Percentiles rank a stretch among this genome's conserved stretches.
These are phyloP conservation scores for Xylaria hypoxylon DNA, from an alignment of 2,329 filamentous ascomycete genomes.

Conservation along the genomic window DNA sequence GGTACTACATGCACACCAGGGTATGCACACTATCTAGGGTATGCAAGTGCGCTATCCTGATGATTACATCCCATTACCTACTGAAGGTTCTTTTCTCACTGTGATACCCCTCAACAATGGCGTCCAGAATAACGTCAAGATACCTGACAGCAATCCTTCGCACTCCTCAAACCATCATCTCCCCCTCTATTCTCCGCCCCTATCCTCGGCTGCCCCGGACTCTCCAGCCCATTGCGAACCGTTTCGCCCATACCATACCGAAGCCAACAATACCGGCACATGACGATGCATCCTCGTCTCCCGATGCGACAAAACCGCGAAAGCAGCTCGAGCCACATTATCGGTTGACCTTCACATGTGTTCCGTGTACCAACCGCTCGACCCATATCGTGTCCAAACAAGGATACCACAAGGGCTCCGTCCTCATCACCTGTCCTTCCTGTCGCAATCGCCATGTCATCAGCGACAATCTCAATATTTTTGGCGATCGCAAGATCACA, in stretches of 20 bases:
- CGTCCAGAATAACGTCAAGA: constrained; percentile 38
- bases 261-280: constrained; percentile 39
- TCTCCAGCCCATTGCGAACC: constrained; percentile 42
- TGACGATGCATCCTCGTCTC: constrained; percentile 15
- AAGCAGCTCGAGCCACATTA: constrained; percentile 73
- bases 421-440: constrained; percentile 86
- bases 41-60: no score
- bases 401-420: constrained; percentile 90
- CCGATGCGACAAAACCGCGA: constrained; percentile 45
- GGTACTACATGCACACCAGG: no score
- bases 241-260: constrained; percentile 49
- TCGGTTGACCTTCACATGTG: constrained; percentile 91
- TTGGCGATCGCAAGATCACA: constrained; percentile 76
- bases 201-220: constrained; percentile 44
- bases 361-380: constrained; percentile 83
- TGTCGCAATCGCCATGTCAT: constrained; percentile 93
- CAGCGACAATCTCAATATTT: constrained; percentile 85
- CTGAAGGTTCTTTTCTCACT: no score
- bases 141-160: constrained; percentile 37
- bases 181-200: constrained; percentile 40
- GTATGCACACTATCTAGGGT: no score
- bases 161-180: constrained; percentile 30
- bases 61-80: no score
- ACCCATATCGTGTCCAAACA: constrained; percentile 90
- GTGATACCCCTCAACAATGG: constrained; percentile 39